A percentile compares a stretch with the other conserved stretches of the same genome.
These are phyloP conservation scores for Roridomyces roridus DNA, from an alignment of 768 basidiomycete species.

Conservation along the genomic window DNA sequence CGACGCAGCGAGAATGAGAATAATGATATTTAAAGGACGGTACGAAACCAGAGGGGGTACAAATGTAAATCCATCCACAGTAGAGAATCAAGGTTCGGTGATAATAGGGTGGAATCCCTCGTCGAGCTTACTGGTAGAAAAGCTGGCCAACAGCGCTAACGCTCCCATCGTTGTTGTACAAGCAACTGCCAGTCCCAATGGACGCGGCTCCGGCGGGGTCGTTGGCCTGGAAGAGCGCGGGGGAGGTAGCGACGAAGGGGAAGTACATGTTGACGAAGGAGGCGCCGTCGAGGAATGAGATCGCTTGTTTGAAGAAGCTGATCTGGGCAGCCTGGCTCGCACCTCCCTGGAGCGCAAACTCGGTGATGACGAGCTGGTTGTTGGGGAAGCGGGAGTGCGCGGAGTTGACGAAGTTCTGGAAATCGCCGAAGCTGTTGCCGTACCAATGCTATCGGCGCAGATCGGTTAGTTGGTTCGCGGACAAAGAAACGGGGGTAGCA, in stretches of 20 bases:
- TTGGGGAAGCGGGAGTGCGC: constrained; percentile 35
- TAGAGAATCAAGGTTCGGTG: no score
- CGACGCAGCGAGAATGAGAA: no score
- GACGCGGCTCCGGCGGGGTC: constrained; percentile 16
- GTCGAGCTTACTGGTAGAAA: constrained; percentile 25
- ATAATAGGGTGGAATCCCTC: no score
- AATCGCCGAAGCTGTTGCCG: constrained; percentile 31
- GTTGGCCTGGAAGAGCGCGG: constrained; percentile 31
- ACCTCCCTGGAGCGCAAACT: constrained; percentile 40
- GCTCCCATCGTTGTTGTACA: constrained; percentile 34
- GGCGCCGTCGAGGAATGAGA: constrained; percentile 37
- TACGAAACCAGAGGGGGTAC: no score
- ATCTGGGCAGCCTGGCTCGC: constrained; percentile 30
- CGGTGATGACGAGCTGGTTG: constrained; percentile 33
- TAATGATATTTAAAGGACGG: no score
- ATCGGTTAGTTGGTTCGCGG: background rate
- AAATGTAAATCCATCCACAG: no score
- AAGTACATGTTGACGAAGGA: constrained; percentile 42
- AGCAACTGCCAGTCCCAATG: constrained; percentile 37
- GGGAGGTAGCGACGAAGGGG: constrained; percentile 41
- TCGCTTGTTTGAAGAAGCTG: constrained; percentile 24
- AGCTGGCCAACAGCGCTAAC: constrained; percentile 28
- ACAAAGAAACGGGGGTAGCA: background rate
- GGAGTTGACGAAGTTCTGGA: constrained; percentile 33
- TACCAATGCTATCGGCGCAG: background rate